Conservation (phyloP, 2,329 filamentous ascomycete species). For the Aspergillus sp. region DNA sequence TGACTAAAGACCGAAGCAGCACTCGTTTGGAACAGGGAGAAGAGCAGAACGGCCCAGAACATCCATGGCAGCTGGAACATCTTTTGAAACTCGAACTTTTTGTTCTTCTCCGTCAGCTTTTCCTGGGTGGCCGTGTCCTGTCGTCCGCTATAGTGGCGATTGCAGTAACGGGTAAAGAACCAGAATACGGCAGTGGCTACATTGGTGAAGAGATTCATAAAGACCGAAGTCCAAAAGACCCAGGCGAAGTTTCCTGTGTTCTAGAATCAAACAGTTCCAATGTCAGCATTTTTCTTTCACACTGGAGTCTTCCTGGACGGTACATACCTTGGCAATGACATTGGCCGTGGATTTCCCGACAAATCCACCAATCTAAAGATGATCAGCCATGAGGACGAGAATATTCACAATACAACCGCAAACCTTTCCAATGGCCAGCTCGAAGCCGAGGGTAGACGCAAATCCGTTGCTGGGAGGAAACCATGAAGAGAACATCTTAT, state of each 20-base stretch:
- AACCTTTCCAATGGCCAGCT: conserved; percentile 58
- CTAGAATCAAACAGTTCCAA: conserved; percentile 11
- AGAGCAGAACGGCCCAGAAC: conserved; percentile 53
- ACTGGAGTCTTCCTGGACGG: too few relatives aligned
- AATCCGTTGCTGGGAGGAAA: conserved; percentile 59
- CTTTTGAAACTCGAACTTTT: conserved; percentile 53
- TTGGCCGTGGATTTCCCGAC: conserved; percentile 59
- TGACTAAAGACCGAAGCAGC: conserved; percentile 51
- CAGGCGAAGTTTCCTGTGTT: conserved; percentile 57
- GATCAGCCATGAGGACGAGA: background rate
- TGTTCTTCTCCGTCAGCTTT: conserved; percentile 55
- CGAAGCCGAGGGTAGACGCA: conserved; percentile 57
- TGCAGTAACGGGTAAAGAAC: conserved; percentile 51
- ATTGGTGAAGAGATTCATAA: conserved; percentile 63
- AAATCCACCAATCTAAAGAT: conserved; percentile 49
- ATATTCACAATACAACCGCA: conserved; percentile 55
- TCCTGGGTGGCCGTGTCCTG: conserved; percentile 56
- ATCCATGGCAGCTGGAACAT: conserved; percentile 56
- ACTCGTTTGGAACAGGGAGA: conserved; percentile 56
- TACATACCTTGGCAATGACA: conserved; percentile 45
- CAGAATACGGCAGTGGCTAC: conserved; percentile 50
- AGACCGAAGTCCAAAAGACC: conserved; percentile 61
- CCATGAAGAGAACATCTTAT: conserved; percentile 63
- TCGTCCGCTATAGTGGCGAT: conserved; percentile 43
- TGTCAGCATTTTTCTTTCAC: conserved; percentile 1